A percentile compares a stretch with the other conserved stretches of the same genome.
These are phyloP conservation scores for Colletotrichum sp. DNA, from an alignment of 2,329 filamentous ascomycete genomes.

Conservation along the genomic window DNA sequence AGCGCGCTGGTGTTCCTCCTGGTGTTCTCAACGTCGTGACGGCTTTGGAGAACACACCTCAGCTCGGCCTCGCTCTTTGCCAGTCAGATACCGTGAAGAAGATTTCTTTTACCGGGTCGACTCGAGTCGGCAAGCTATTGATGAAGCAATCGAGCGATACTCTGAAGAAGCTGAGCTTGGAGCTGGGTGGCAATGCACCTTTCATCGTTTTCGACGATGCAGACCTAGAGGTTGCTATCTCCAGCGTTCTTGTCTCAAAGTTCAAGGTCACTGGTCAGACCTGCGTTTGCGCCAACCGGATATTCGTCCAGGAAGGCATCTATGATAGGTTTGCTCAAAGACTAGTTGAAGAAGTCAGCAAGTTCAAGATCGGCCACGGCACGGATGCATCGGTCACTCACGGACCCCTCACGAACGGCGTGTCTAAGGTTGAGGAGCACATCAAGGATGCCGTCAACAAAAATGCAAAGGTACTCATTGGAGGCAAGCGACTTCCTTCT, in stretches of 20 bases:
- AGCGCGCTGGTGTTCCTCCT: constrained; percentile 86
- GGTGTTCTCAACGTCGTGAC: constrained; percentile 93
- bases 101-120: constrained; percentile 91
- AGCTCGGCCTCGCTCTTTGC: constrained; percentile 79
- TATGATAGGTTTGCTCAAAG: constrained; percentile 75
- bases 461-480: constrained; percentile 64
- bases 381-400: constrained; percentile 61
- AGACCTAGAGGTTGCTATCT: constrained; percentile 85
- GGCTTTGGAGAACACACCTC: constrained; percentile 76
- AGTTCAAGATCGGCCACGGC: constrained; percentile 78
- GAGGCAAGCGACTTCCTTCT: constrained; percentile 66
- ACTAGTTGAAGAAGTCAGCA: constrained; percentile 74
- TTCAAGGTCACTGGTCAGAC: constrained; percentile 96
- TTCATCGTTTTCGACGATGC: constrained; percentile 98
- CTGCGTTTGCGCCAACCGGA: constrained; percentile 87
- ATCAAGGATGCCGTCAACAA: constrained; percentile 68
- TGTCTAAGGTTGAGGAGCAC: constrained; percentile 67
- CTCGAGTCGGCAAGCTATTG: constrained; percentile 71
- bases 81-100: constrained; percentile 81
- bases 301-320: constrained; percentile 79
- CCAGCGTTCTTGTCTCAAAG: constrained; percentile 83
- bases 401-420: constrained; percentile 68
- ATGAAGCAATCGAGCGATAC: constrained; percentile 90
- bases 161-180: constrained; percentile 83
- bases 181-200: constrained; percentile 92